Conservation (phyloP, 768 basidiomycete genomes). For the Kondoa subrosea region DNA sequence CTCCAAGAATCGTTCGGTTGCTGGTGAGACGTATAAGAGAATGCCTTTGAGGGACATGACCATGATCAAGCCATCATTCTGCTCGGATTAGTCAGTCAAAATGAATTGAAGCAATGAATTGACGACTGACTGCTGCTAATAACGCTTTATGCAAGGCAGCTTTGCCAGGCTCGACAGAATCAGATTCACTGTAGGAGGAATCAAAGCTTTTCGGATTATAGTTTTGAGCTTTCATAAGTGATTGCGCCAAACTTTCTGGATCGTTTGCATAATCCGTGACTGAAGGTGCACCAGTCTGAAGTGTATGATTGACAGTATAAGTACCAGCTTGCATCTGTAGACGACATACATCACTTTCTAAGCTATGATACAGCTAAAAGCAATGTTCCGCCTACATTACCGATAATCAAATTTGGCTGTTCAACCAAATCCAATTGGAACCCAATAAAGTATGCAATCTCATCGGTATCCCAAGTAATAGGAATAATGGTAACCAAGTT, state of each 20-base stretch:
- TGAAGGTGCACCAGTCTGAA: neutral
- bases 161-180: constrained; percentile 31
- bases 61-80: constrained; percentile 54
- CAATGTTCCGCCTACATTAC: constrained; percentile 41
- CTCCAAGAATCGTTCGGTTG: constrained; percentile 58
- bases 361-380: neutral
- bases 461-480: constrained; percentile 52
- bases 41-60: constrained; percentile 82
- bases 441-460: constrained; percentile 73
- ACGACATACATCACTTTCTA: neutral
- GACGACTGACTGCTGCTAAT: constrained; percentile 36
- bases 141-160: constrained; percentile 34
- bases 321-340: constrained; percentile 39
- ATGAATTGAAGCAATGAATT: neutral
- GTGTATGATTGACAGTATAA: constrained; percentile 49
- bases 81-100: constrained; percentile 3
- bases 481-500: constrained; percentile 79
- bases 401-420: constrained; percentile 66
- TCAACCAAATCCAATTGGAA: constrained; percentile 87
- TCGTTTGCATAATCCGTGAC: constrained; percentile 2
- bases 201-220: constrained; percentile 4
- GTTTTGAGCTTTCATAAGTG: neutral
- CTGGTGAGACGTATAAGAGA: constrained; percentile 81
- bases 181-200: constrained; percentile 25
- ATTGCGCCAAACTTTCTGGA: neutral